Percentiles rank a stretch among this genome's conserved stretches.
Conservation (phyloP, 2,329 filamentous ascomycete species). For the Bipolaris sorokiniana region DNA sequence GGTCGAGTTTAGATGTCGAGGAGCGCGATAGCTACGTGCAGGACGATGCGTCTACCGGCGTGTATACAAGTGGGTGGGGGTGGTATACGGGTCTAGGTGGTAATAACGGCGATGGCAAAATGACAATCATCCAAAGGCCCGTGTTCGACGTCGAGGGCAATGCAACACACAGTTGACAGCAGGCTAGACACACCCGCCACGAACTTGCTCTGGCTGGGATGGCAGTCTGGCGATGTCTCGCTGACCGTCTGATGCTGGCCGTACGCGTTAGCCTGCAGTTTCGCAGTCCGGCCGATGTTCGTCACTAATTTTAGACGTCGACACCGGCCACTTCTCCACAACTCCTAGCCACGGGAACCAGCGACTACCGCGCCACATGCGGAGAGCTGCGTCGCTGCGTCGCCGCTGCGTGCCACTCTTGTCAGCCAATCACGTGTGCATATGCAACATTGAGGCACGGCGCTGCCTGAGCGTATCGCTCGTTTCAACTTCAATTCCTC, state of each 20-base stretch:
- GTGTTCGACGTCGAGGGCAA: conserved; percentile 30
- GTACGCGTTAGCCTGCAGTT: conserved; percentile 22
- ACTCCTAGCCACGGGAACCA: conserved; percentile 15
- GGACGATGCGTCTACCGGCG: conserved; percentile 27
- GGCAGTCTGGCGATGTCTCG: conserved; percentile 15
- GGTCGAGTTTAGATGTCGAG: conserved; percentile 31
- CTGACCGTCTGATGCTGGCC: conserved; percentile 10
- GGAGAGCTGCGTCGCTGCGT: conserved; percentile 1
- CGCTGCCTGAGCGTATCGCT: conserved; percentile 33
- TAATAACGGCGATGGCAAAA: conserved; percentile 42
- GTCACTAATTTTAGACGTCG: conserved; percentile 27
- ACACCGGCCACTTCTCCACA: conserved; percentile 11
- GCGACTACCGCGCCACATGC: conserved; percentile 12
- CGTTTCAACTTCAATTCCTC: conserved; percentile 32
- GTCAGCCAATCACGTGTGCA: conserved; percentile 28
- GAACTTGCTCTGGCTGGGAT: conserved; percentile 21
- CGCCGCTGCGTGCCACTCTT: not conserved
- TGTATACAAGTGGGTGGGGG: conserved; percentile 40
- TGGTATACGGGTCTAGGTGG: conserved; percentile 38
- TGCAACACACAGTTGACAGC: conserved; percentile 32
- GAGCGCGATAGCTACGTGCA: conserved; percentile 32
- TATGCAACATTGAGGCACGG: conserved; percentile 21
- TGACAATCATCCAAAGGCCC: conserved; percentile 32
- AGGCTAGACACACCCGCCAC: conserved; percentile 18
- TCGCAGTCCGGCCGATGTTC: conserved; percentile 11